phyloP scores from a whole-genome alignment of 176 grass and related monocot genomes.

The Ampelocalamus luodianensis region DNA sequence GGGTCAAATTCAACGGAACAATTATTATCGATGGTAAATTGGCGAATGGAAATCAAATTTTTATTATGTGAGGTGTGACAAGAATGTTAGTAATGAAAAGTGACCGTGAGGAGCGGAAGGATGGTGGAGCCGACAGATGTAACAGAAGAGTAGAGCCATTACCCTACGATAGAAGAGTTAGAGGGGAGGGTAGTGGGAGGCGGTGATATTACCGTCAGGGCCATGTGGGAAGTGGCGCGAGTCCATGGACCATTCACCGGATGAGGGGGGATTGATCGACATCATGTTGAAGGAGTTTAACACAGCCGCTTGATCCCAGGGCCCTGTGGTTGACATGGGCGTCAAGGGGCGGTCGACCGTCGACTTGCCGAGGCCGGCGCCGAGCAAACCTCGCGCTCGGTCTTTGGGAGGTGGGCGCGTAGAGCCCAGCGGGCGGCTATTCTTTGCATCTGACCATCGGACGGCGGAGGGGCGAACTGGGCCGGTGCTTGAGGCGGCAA shows the following conservation, averaged over 20 bases:
- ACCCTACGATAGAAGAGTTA: too few relatives aligned
- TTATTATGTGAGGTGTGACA: too few relatives aligned
- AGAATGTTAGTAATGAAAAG: too few relatives aligned
- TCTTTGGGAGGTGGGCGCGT: not conserved
- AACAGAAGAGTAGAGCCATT: too few relatives aligned
- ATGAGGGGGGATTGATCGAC: not conserved
- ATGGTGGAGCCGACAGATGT: too few relatives aligned
- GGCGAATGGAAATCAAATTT: too few relatives aligned
- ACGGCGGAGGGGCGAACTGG: accelerated
- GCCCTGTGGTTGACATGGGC: not conserved
- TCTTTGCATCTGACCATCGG: too few relatives aligned
- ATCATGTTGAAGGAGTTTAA: not conserved
- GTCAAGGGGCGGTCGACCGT: accelerated
- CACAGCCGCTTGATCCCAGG: not conserved
- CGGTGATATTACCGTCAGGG: not conserved
- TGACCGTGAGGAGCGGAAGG: too few relatives aligned
- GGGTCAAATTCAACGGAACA: too few relatives aligned
- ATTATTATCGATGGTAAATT: too few relatives aligned
- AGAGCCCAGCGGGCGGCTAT: too few relatives aligned
- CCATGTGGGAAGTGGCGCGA: not conserved
- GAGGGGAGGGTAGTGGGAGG: not conserved
- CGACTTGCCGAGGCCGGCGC: accelerated
- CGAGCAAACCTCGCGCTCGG: accelerated
- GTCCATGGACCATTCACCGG: not conserved
- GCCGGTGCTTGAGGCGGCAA: accelerated